Evolutionary conservation across 2,329 filamentous ascomycete species (phyloP).

Genomic region (Sporothrix euskadiensis): DNA sequence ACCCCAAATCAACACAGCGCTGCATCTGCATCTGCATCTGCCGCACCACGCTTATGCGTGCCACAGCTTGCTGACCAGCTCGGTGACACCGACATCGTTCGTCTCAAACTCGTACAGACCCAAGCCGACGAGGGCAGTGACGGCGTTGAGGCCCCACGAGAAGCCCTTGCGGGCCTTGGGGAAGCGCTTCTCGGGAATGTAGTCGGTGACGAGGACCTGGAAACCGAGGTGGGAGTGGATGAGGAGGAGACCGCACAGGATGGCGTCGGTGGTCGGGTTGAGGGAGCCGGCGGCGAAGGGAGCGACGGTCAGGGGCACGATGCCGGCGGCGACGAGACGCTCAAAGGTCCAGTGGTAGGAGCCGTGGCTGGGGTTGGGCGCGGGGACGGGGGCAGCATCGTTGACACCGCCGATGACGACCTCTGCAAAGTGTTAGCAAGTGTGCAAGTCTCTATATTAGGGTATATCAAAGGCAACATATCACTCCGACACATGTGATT

Average conservation of each 20-base stretch:
- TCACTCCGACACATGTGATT: neutral
- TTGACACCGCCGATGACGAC: conserved; percentile 61
- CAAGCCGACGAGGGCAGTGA: conserved; percentile 77
- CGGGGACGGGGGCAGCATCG: conserved; percentile 75
- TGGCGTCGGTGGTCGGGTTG: conserved; percentile 83
- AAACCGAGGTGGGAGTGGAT: conserved; percentile 97
- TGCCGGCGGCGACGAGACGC: conserved; percentile 74
- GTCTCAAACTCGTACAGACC: conserved; percentile 99
- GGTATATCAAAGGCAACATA: neutral
- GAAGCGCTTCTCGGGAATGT: conserved; percentile 72
- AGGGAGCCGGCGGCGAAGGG: conserved; percentile 91
- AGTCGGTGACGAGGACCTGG: conserved; percentile 87
- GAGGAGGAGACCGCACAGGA: conserved; percentile 78
- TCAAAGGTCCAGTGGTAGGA: conserved; percentile 99
- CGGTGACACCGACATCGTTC: conserved; percentile 92
- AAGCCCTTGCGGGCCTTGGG: conserved; percentile 66
- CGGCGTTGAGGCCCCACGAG: conserved; percentile 76
- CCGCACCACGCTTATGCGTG: conserved; percentile 58
- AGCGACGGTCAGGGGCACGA: conserved; percentile 83
- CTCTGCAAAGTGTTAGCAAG: conserved; percentile 7
- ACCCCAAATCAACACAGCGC: neutral
- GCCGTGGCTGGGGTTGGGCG: conserved; percentile 74
- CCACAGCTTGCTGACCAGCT: conserved; percentile 87
- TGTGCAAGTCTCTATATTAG: neutral
- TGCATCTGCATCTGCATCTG: no score